Evolutionary conservation across 805 yeast species (phyloP).

Genomic region (Zygosaccharomyces gambellarensis): DNA sequence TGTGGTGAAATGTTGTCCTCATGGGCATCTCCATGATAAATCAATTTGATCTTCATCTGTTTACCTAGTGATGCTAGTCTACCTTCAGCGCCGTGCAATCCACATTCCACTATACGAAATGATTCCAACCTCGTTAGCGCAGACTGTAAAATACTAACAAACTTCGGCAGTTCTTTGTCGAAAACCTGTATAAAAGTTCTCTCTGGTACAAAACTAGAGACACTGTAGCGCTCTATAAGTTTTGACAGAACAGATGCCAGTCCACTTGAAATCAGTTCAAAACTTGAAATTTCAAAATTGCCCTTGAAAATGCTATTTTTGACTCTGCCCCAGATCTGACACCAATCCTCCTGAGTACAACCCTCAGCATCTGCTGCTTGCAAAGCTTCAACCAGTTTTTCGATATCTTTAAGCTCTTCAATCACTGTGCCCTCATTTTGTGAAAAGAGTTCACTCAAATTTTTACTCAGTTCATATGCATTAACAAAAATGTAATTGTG

Average conservation of each 20-base stretch:
- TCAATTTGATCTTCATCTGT: conserved; percentile 59
- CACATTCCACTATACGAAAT: conserved; percentile 51
- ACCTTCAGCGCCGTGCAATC: conserved; percentile 37
- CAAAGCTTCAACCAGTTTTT: conserved; percentile 21
- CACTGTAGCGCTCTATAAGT: conserved; percentile 20
- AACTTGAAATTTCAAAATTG: conserved; percentile 51
- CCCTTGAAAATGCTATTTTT: conserved; percentile 33
- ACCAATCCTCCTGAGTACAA: conserved; percentile 32
- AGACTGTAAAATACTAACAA: conserved; percentile 63
- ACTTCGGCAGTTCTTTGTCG: conserved; percentile 36
- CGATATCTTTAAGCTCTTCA: conserved; percentile 23
- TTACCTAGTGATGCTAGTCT: conserved; percentile 63
- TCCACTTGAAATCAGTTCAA: conserved; percentile 70
- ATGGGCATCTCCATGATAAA: conserved; percentile 34
- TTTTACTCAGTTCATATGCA: conserved; percentile 15
- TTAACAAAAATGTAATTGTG: conserved; percentile 10
- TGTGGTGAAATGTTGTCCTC: conserved; percentile 26
- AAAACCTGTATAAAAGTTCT: conserved; percentile 42
- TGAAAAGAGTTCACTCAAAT: conserved; percentile 16
- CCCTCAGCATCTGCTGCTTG: conserved; percentile 22
- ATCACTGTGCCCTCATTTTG: conserved; percentile 23
- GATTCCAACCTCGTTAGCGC: conserved; percentile 68
- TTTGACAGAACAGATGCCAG: conserved; percentile 40
- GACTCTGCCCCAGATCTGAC: conserved; percentile 38
- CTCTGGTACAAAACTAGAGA: conserved; percentile 36